Conservation (phyloP, 345 rosid genomes). For the Hirschfeldia incana region DNA sequence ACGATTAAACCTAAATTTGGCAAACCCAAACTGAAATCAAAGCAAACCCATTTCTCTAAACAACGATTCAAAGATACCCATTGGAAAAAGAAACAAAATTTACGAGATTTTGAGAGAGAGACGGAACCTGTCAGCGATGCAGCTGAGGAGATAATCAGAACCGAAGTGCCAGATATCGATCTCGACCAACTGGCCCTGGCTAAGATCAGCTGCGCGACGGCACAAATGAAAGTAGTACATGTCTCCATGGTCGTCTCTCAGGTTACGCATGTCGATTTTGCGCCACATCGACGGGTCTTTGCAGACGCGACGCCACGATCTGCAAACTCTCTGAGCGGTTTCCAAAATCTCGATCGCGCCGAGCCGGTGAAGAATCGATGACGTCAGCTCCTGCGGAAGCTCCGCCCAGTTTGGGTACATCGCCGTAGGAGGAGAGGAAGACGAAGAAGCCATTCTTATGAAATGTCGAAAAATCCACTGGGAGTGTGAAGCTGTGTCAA, state of each 20-base stretch:
- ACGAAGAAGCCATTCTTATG: background rate
- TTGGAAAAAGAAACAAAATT: background rate
- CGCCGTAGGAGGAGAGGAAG: background rate
- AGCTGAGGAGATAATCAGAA: conserved; percentile 45
- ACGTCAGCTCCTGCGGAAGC: background rate
- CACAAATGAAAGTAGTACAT: conserved; percentile 34
- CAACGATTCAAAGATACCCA: background rate
- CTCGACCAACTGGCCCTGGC: conserved; percentile 48
- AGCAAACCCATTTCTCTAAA: background rate
- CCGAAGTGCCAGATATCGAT: conserved; percentile 47
- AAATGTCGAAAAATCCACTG: background rate
- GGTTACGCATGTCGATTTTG: background rate
- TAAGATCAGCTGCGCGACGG: conserved; percentile 55
- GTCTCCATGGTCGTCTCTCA: background rate
- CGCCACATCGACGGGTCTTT: conserved; percentile 3
- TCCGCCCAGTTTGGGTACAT: background rate
- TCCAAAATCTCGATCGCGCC: conserved; percentile 47
- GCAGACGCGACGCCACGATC: conserved; percentile 19
- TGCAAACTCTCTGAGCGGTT: conserved; percentile 54
- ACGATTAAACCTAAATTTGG: background rate
- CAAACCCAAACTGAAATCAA: background rate
- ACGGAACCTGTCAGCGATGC: conserved; percentile 50
- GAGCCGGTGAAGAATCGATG: conserved; percentile 46
- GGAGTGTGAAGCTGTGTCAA: background rate
- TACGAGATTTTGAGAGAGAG: background rate